Evolutionary conservation across 2,329 filamentous ascomycete genomes (phyloP).

Genomic region (Apiospora aurea): DNA sequence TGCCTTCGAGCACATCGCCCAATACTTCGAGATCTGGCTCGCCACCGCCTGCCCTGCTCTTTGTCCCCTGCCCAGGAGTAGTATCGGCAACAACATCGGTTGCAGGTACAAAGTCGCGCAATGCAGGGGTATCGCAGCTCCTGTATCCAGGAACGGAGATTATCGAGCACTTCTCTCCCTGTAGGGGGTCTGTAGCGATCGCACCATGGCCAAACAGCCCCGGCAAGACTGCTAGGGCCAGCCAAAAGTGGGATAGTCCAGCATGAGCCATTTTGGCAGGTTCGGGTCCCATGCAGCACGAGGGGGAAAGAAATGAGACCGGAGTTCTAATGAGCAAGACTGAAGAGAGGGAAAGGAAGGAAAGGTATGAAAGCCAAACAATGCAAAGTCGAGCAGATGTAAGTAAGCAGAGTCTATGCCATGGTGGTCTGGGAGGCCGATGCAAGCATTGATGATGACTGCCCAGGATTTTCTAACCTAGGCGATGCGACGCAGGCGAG

Average conservation of each 20-base stretch:
- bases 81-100: background rate
- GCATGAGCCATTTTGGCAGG: constrained; percentile 9
- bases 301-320: background rate
- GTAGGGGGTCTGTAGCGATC: background rate
- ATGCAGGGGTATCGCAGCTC: constrained; percentile 32
- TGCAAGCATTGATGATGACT: background rate
- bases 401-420: constrained; percentile 11
- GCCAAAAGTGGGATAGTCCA: background rate
- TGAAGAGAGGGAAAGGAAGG: background rate
- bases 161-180: constrained; percentile 30
- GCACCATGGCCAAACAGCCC: background rate
- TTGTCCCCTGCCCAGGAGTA: constrained; percentile 21
- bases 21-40: constrained; percentile 43
- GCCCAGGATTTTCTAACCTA: background rate
- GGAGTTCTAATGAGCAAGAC: background rate
- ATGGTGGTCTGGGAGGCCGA: background rate
- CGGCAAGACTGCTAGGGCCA: background rate
- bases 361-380: background rate
- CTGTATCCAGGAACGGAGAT: constrained; percentile 31
- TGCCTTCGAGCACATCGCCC: constrained; percentile 64
- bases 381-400: constrained; percentile 1
- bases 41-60: constrained; percentile 21
- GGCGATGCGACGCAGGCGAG: background rate
- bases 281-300: background rate
- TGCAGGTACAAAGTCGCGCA: background rate